Conservation (phyloP, 1,284 basidiomycete species). For the Neolentinus lepideus region DNA sequence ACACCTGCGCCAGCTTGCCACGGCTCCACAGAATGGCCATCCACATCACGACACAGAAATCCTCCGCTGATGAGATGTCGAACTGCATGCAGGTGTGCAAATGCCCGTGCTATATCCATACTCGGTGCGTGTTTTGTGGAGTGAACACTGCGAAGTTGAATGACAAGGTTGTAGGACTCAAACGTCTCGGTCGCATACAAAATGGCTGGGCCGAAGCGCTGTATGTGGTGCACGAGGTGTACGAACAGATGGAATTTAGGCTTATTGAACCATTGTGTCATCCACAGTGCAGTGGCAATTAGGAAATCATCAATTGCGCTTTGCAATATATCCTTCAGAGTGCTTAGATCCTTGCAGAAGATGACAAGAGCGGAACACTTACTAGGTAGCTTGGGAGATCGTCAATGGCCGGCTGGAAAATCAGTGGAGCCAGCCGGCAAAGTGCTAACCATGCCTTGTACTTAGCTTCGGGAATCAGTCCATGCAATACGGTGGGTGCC, state of each 20-base stretch:
- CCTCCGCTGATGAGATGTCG: constrained; percentile 5
- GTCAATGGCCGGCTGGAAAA: constrained; percentile 22
- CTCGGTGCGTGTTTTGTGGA: constrained; percentile 7
- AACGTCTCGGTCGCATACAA: constrained; percentile 14
- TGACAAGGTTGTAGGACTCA: constrained; percentile 11
- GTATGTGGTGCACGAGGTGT: constrained; percentile 16
- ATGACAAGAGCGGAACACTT: not conserved
- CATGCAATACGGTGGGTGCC: constrained; percentile 21
- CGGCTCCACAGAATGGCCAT: too few relatives aligned
- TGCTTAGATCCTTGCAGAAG: not conserved
- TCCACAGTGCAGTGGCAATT: constrained; percentile 12
- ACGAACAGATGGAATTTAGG: constrained; percentile 22
- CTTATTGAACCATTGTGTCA: constrained; percentile 20
- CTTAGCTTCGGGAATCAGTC: constrained; percentile 11
- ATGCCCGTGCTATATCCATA: constrained; percentile 6
- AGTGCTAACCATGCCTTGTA: constrained; percentile 20
- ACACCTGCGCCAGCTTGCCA: too few relatives aligned
- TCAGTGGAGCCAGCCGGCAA: constrained; percentile 13
- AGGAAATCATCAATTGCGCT: constrained; percentile 13
- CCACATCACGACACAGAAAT: too few relatives aligned
- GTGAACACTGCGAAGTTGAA: constrained; percentile 5
- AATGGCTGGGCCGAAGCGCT: constrained; percentile 18
- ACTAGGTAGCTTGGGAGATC: constrained; percentile 15
- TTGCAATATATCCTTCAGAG: too few relatives aligned
- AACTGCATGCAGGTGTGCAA: constrained; percentile 2